Evolutionary conservation across 192 early-diverging fungal genomes (phyloP), one percentile per base, ranked within the genome.

Genomic region (Coemansia umbellata): DNA sequence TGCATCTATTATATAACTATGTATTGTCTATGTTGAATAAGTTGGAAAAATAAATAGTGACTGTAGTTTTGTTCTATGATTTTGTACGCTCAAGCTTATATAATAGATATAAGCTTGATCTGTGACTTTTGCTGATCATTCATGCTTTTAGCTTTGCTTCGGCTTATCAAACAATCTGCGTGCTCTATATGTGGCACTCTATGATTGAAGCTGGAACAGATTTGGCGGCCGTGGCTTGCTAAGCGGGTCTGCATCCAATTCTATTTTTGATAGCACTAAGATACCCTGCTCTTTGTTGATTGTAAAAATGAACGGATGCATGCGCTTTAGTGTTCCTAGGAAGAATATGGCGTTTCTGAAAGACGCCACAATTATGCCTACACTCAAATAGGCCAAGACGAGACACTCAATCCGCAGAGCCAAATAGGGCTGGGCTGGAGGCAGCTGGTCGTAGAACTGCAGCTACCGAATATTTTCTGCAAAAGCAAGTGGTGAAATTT

Each of bases 401-500:
- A 24, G 11, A 19, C 67, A 63, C 10, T 9, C 4, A 4, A 63
- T 35, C 3, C 41, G 17, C 3, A 53, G 26, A 4, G 17, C 10
- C 1, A 19, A 26, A 11, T 23, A 10, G 14, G 45, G 3, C 14
- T 30, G n/a, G 31, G 45, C 23, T 2, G 67, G 30, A 0, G 59
- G 67, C 7, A 69, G 8, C 11, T 55, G 55, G 55, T 69, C 67
- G 28, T 58, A 31, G 31, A 50, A 54, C 17, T 27, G 14, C 22
- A 69, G 17, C 11, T 23, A 48, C 8, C 21, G 33, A 0, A 70
- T 37, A 7, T 13, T 10, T 21, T 50, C 0, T 37, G 50, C 19
- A 45, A 22, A 18, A 63, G 15, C 22, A 70, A 11, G 14, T 35
- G 26, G 10, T 4, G 13, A 17, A 70, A 31, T 33, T 70, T 54